Base-by-base conservation (phyloP, 75 land plant genomes). In the Sequoia sempervirens region DNA sequence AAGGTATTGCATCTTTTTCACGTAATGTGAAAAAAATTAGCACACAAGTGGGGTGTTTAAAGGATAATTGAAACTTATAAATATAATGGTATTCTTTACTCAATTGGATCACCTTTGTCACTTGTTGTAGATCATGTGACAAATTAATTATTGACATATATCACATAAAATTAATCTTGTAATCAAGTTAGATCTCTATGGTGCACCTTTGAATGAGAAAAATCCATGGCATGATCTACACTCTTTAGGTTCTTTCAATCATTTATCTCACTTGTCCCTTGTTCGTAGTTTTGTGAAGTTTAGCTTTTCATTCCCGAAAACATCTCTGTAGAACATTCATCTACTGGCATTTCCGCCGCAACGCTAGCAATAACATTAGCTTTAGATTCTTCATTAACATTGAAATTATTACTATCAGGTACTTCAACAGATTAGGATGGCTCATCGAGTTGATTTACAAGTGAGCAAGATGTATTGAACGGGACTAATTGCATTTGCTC, bases 61-160 rank as follows among this genome's bases (percentile, higher is more conserved):
- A 43, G 45, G 45, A 43, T 43, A 40, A 43, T 43, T 75, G 10
- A 15, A 23, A 9, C 45, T n/a, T 9, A 28, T 6, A 26, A 2
- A 43, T 6, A 82, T 3, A 43, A 5, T 82, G 26, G 74, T 37
- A 83, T 66, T 43, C 84, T 43, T 30, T 46, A 53, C 15, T 36
- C 73, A 81, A 23, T 80, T 50, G 10, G 10, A 38, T 43, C 3
- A 11, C 69, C 11, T 64, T 56, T 93, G 13, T 85, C 89, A 61
- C 88, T 95, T 32, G 70, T 95, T n/a, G n/a, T n/a, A 76, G 85
- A 89, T 74, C 38, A 79, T 5, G 89, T 95, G 15, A 82, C 92
- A 17, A 92, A 95, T 80, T 68, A 87, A 14, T 83, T 95, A 5
- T 30, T 95, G 68, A 66, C 26, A 28, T 14, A 64, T 26, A 85